Evolutionary conservation across 164 flowering plant species (phyloP), one percentile per base, ranked within the genome.

Genomic region (Magnolia sinica): DNA sequence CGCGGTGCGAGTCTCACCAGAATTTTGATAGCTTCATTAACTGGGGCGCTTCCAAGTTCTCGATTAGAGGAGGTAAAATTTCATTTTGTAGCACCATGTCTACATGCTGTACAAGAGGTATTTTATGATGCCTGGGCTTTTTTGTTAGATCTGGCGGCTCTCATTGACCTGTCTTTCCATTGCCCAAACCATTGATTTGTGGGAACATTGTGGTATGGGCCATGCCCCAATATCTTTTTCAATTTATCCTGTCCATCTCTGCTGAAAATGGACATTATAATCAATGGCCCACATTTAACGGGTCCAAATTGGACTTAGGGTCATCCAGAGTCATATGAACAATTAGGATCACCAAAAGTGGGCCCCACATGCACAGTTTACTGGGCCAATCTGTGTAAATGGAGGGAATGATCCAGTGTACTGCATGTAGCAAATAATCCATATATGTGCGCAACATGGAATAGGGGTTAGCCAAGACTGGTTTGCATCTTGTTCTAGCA

Each of bases 41-140:
- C 98, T 9, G 99, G 99, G 83, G 99, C 99, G 18, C 95, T 93
- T 8, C 98, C 99, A 22, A 88, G 89, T 74, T 92, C 98, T 68
- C 89, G 98, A 74, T 70, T 94, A 19, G 98, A 94, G 83, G 84
- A 89, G 87, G 99, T 94, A 69, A 52, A 82, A 61, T 68, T 51
- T 67, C 64, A 45, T 50, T 37, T 22, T 55, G 45, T 37, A 37
- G 45, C 45, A 37, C 45, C 45, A 37, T 37, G 45, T 37, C 45
- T 4, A 37, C 45, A 37, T 37, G 45, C 45, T 37, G 45, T 37
- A 37, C 49, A 18, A 24, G 1, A 19, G 68, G 0, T n/a, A 16
- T 64, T 20, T 64, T 64, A 19, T 64, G 14, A 1, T 64, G 22
- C 22, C 65, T 63, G 7, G 23, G 65, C 19, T 22, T 63, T 18